Evolutionary conservation across 768 basidiomycete genomes (phyloP), one percentile per base, ranked within the genome.

Genomic region (Termitomyces sp.): DNA sequence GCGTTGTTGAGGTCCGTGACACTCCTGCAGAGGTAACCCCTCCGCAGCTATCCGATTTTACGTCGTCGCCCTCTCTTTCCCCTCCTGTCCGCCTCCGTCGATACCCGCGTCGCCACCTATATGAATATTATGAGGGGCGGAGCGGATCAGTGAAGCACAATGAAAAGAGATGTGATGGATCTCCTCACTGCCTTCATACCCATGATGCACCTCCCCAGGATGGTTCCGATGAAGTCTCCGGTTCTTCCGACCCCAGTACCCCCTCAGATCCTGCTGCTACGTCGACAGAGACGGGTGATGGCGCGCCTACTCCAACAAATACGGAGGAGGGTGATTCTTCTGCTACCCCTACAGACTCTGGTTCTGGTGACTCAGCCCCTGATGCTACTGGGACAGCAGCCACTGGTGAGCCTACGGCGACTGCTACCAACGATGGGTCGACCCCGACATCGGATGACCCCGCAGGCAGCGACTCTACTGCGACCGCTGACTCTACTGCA

Each of bases 121-220:
- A 67, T 49, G 69, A 75, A 42, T 64, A 70, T 59, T 73, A 71
- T 63, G 70, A 72, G 69, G 72, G 72, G 65, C 73, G 73, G 12
- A 35, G 11, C 13, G 33, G 13, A 32, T 36, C 20, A 5, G 39
- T 32, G 28, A 53, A 39, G 20, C 48, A 22, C 18, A 60, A 49
- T 24, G 55, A 59, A 44, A 65, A 65, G 46, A 54, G 61, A 36
- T 62, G 61, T 13, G 61, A 59, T 28, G 52, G 44, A 12, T 33
- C 45, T 4, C 28, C 50, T 11, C 44, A 39, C 32, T 53, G 59
- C 39, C 16, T 20, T 20, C 49, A 6, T 28, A 1, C 2, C 22
- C 59, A 49, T 32, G 20, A 48, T 20, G 9, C 6, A 5, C 55
- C 7, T 24, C 12, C 16, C 9, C 35, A 24, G n/a, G 40, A 39